A percentile compares a stretch with the other conserved stretches of the same genome.
Conservation (phyloP, 176 grass and related monocot species). For the Zizania latifolia region DNA sequence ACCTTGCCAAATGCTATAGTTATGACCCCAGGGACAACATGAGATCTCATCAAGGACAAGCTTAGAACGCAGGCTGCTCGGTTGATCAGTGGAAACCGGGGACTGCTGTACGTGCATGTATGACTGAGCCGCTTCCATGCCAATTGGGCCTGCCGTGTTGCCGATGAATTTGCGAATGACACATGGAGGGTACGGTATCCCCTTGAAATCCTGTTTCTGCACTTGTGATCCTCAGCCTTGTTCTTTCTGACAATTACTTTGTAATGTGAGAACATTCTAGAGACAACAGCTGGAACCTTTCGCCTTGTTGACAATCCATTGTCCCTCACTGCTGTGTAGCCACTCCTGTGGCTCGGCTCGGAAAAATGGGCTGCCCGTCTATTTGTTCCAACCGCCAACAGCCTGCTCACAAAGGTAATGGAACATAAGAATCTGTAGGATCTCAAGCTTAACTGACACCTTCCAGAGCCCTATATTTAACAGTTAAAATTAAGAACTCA, state of each 20-base stretch:
- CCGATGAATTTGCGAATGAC: constrained; percentile 28
- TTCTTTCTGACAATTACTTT: constrained; percentile 38
- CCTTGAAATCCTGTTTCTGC: constrained; percentile 30
- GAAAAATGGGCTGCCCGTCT: constrained; percentile 42
- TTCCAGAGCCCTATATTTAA: background rate
- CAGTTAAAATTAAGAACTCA: background rate
- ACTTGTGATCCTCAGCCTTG: constrained; percentile 33
- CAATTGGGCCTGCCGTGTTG: constrained; percentile 47
- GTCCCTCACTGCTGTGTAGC: constrained; percentile 26
- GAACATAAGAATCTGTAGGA: background rate
- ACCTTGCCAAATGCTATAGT: constrained; percentile 55
- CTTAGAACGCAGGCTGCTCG: constrained; percentile 52
- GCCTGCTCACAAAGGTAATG: constrained; percentile 42
- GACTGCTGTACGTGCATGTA: constrained; percentile 23
- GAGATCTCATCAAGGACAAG: constrained; percentile 60
- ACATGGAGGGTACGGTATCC: constrained; percentile 25
- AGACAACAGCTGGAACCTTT: constrained; percentile 41
- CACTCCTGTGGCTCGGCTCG: constrained; percentile 35
- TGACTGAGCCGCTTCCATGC: constrained; percentile 53
- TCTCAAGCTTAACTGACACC: background rate
- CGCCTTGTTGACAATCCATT: constrained; percentile 40
- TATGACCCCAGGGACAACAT: constrained; percentile 62
- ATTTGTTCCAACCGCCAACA: constrained; percentile 51
- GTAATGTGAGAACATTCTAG: constrained; percentile 59
- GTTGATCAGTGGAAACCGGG: constrained; percentile 37